Evolutionary conservation across 1,284 basidiomycete species (phyloP).

Genomic region (Fomes fomentarius): DNA sequence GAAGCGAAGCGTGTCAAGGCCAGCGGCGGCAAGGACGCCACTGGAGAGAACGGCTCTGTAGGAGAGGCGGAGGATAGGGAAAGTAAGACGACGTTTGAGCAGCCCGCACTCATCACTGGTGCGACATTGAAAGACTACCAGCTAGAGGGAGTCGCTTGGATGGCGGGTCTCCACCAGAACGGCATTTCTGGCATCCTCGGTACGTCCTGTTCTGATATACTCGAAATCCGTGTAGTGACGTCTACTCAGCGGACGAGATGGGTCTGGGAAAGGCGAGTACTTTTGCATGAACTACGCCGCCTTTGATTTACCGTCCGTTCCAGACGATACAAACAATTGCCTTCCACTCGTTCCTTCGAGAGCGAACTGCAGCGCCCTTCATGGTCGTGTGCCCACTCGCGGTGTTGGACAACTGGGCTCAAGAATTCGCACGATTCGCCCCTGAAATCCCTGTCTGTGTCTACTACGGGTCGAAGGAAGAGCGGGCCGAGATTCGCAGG

Average conservation of each 20-base stretch:
- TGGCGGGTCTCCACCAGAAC: slow-evolving; percentile 91
- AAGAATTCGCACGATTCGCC: slow-evolving; percentile 87
- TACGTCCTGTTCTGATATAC: slow-evolving; percentile 35
- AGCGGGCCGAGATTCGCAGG: slow-evolving; percentile 74
- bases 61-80: slow-evolving; percentile 33
- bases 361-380: slow-evolving; percentile 79
- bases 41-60: slow-evolving; percentile 28
- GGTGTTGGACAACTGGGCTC: slow-evolving; percentile 90
- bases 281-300: neutral
- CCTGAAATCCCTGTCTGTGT: slow-evolving; percentile 83
- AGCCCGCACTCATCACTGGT: slow-evolving; percentile 84
- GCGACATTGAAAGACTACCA: slow-evolving; percentile 90
- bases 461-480: slow-evolving; percentile 86
- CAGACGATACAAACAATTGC: slow-evolving; percentile 94
- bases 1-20: slow-evolving; percentile 33
- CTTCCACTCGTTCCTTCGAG: slow-evolving; percentile 88
- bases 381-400: slow-evolving; percentile 92
- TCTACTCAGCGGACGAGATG: slow-evolving; percentile 83
- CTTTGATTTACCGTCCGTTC: no score
- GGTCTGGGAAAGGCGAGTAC: slow-evolving; percentile 79
- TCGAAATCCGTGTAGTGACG: neutral
- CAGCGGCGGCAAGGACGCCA: slow-evolving; percentile 30
- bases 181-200: slow-evolving; percentile 94
- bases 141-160: slow-evolving; percentile 95
- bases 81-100: slow-evolving; percentile 48